Evolutionary conservation across 2,329 filamentous ascomycete species (phyloP), one percentile per base, ranked within the genome.

Genomic region (Knufia petricola): DNA sequence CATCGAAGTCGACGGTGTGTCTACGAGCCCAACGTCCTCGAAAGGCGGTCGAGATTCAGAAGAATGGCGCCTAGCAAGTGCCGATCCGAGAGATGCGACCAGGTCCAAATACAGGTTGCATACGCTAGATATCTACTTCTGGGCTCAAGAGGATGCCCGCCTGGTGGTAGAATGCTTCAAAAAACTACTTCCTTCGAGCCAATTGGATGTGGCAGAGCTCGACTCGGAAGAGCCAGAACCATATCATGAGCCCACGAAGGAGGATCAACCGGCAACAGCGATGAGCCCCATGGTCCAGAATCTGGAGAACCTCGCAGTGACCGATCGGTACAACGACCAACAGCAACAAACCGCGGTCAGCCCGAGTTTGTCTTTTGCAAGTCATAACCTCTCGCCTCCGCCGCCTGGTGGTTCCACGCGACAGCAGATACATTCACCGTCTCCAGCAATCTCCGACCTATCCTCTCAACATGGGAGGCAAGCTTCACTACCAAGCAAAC

Each of bases 71-170:
- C 65, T 82, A 10, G 72, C 75, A 3, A 69, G 67, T 15, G 69
- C 66, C 42, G 75, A 80, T 52, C 67, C 72, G 2, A 68, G 67
- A 40, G 73, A 74, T 52, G 69, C 75, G 47, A 72, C 70, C 47
- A 73, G 71, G 50, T 73, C 74, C 50, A 69, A 77, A 56, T 75
- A 75, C 61, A 73, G 70, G 46, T 63, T 83, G 3, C 77, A 82
- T 58, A 78, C 77, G 0, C 50, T 82, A 15, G 79, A 83, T 55
- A 61, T 82, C 15, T 83, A 83, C 57, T 75, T 82, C 56, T 83
- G 79, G 79, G 79, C 74, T 1, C 60, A 69, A 45, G 74, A 78
- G 12, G 79, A 82, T 62, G 74, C 76, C 0, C 68, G 66, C 37
- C 66, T 73, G 37, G 76, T 82, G 49, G 56, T 80, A 9, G 69